Evolutionary conservation across 2,329 filamentous ascomycete genomes (phyloP).

Genomic region (Microdochium paspali): DNA sequence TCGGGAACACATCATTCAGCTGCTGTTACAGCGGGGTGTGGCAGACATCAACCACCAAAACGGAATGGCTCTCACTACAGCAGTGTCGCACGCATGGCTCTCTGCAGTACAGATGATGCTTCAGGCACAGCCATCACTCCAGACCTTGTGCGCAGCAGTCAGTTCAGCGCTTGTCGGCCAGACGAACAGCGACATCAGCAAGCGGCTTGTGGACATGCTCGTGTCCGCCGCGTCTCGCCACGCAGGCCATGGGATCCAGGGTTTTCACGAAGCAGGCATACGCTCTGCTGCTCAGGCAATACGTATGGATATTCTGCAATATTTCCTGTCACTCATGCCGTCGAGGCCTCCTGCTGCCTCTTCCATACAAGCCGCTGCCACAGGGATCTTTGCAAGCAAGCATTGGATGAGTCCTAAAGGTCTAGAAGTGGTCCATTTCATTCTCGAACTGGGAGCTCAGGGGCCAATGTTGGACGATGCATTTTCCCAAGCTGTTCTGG

Average conservation of each 20-base stretch:
- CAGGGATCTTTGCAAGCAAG: background rate
- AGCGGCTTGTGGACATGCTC: background rate
- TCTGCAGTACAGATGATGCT: background rate
- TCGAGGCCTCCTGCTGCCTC: background rate
- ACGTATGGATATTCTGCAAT: background rate
- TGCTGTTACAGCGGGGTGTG: background rate
- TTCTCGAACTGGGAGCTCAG: background rate
- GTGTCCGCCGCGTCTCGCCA: background rate
- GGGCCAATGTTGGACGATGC: background rate
- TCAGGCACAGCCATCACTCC: background rate
- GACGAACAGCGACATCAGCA: background rate
- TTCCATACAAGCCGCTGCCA: background rate
- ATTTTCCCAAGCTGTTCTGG: background rate
- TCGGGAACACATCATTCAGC: background rate
- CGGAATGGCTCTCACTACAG: background rate
- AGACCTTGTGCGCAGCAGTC: background rate
- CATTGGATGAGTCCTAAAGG: background rate
- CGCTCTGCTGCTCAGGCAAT: background rate
- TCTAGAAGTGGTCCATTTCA: constrained; percentile 2
- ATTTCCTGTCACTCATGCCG: background rate
- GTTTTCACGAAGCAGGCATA: background rate
- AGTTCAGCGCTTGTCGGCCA: background rate
- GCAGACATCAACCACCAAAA: background rate
- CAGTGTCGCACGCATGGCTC: background rate
- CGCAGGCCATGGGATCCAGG: background rate